These are phyloP conservation scores for Stramenopiles sp. DNA, from an alignment of 352 stramenopile genomes.

Conservation along the genomic window DNA sequence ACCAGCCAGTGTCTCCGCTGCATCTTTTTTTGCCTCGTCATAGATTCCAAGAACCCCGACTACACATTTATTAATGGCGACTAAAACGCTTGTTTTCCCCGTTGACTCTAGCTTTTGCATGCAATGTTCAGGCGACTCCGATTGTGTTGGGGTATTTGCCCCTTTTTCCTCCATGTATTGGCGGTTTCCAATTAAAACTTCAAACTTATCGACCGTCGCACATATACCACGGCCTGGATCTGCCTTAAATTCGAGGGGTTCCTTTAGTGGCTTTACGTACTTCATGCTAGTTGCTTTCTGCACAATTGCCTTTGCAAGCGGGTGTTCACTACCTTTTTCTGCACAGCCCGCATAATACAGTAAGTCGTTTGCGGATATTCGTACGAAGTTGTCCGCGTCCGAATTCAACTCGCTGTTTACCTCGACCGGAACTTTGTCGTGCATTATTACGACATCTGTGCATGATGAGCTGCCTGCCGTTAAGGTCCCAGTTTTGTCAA, in stretches of 20 bases:
- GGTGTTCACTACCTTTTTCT: slow-evolving; percentile 79
- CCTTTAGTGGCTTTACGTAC: slow-evolving; percentile 35
- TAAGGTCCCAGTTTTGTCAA: slow-evolving; percentile 99
- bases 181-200: slow-evolving; percentile 69
- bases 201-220: slow-evolving; percentile 36
- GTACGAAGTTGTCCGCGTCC: background rate
- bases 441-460: slow-evolving; percentile 45
- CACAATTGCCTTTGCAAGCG: slow-evolving; percentile 74
- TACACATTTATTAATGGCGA: slow-evolving; percentile 58
- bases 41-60: slow-evolving; percentile 52
- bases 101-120: slow-evolving; percentile 54
- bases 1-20: slow-evolving; percentile 59
- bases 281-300: slow-evolving; percentile 35
- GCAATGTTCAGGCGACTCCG: slow-evolving; percentile 34
- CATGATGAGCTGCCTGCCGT: slow-evolving; percentile 69
- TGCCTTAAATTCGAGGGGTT: slow-evolving; percentile 48
- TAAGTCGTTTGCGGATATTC: background rate
- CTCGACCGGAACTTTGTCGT: background rate
- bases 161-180: slow-evolving; percentile 53
- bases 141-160: slow-evolving; percentile 37
- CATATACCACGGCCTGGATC: slow-evolving; percentile 63
- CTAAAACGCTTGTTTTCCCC: slow-evolving; percentile 82
- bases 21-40: slow-evolving; percentile 67
- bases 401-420: too few species aligned
- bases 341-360: slow-evolving; percentile 62